Evolutionary conservation across 2,329 filamentous ascomycete species (phyloP), one percentile per base, ranked within the genome.

Genomic region (Chaetomium olivaceum): DNA sequence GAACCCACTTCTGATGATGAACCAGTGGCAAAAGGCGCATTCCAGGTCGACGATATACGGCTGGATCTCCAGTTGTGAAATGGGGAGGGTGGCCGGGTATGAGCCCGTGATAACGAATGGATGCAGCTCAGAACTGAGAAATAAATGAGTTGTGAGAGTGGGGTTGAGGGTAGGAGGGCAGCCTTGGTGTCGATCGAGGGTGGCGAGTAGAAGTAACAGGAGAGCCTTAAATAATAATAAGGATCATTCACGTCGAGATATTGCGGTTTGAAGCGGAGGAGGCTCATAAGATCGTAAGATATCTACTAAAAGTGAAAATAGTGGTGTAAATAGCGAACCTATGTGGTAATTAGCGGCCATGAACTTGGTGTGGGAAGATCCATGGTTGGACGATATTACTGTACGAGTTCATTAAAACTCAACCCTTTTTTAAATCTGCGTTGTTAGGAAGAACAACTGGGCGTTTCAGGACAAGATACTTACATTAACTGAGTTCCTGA

Each of bases 351-450:
- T n/a, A 43, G 6, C 7, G 9, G 33, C 8, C 33, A 19, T 19
- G 16, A 43, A 43, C 39, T 19, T n/a, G 39, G 16, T 43, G 39
- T 19, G 1, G 4, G 39, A n/a, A 7, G 16, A n/a, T 19, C 6
- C n/a, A 1, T 7, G 3, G 16, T 43, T 3, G 7, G 0, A 43
- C 0, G 39, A n/a, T n/a, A 1, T 43, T 2, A n/a, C 4, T n/a
- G 2, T 19, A 19, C 39, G 16, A 43, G 7, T 19, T 36, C 3
- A 12, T 29, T 29, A 29, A 29, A 29, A n/a, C n/a, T n/a, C n/a
- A n/a, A n/a, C n/a, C n/a, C n/a, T n/a, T n/a, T n/a, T n/a, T n/a
- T n/a, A n/a, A n/a, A n/a, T n/a, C n/a, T n/a, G n/a, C n/a, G n/a
- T n/a, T n/a, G n/a, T n/a, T n/a, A n/a, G n/a, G n/a, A n/a, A n/a